phyloP scores from a whole-genome alignment of 2,329 filamentous ascomycete species.

The Periconia sp. region DNA sequence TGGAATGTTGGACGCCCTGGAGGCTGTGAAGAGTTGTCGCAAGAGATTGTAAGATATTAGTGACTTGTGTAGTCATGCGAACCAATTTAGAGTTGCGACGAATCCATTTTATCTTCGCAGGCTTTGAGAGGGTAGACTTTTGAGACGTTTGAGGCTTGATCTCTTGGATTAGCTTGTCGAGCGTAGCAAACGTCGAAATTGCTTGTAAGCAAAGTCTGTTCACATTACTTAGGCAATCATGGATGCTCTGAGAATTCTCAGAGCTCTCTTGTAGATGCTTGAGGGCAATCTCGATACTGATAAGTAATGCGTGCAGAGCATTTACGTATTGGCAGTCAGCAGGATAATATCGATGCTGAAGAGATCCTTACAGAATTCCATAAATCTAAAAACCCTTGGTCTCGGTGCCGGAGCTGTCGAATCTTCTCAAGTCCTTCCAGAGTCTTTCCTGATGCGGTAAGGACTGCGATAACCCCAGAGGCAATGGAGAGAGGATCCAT shows the following conservation, averaged over 20 bases:
- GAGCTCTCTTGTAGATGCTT: too few species aligned
- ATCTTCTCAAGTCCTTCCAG: constrained; percentile 11
- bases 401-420: constrained; percentile 9
- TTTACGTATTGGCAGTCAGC: neutral
- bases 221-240: too few species aligned
- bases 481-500: constrained; percentile 11
- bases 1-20: constrained; percentile 7
- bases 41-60: neutral
- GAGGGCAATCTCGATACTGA: too few species aligned
- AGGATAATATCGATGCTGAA: neutral
- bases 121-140: too few species aligned
- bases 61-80: neutral
- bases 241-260: too few species aligned
- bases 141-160: neutral
- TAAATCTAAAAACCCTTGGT: constrained; percentile 6
- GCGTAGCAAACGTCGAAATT: neutral
- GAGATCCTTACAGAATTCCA: constrained; percentile 2
- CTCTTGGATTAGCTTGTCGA: constrained; percentile 2
- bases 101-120: constrained; percentile 7
- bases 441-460: constrained; percentile 8
- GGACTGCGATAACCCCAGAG: constrained; percentile 9
- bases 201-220: neutral
- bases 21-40: constrained; percentile 1
- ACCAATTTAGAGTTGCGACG: constrained; percentile 6
- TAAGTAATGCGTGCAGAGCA: too few species aligned